These are phyloP conservation scores for Exutisphaerella laricina DNA, from an alignment of 2,329 filamentous ascomycete species.

Conservation along the genomic window DNA sequence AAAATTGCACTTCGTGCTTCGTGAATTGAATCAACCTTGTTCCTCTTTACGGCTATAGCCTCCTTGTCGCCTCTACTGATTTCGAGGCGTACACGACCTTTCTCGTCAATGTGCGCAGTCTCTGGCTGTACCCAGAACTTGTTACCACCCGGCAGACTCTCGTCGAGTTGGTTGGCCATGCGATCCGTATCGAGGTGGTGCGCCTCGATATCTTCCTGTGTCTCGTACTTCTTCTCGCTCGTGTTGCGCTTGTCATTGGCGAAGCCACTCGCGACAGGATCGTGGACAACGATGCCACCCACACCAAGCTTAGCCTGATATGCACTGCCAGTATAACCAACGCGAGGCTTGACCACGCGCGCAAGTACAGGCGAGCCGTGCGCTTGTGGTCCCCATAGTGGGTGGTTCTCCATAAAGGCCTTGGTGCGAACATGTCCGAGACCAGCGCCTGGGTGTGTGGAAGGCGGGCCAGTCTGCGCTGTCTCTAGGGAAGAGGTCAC, in stretches of 20 bases:
- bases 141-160: constrained; percentile 44
- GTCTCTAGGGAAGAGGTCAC: constrained; percentile 9
- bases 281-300: constrained; percentile 40
- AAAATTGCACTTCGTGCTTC: constrained; percentile 15
- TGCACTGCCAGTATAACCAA: constrained; percentile 33
- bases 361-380: constrained; percentile 49
- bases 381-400: constrained; percentile 54
- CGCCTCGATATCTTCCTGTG: constrained; percentile 29
- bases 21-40: constrained; percentile 24
- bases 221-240: background rate
- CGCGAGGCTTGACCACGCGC: constrained; percentile 50
- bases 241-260: background rate
- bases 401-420: constrained; percentile 54
- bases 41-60: constrained; percentile 31
- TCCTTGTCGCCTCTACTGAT: constrained; percentile 29
- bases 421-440: constrained; percentile 56
- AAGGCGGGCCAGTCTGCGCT: constrained; percentile 46
- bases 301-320: constrained; percentile 39
- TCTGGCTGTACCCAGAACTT: constrained; percentile 49
- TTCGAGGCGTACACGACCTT: constrained; percentile 40
- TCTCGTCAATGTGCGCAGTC: constrained; percentile 42
- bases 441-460: constrained; percentile 61
- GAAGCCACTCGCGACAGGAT: constrained; percentile 14
- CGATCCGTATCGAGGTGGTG: constrained; percentile 39
- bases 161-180: constrained; percentile 36